phyloP scores from a whole-genome alignment of 1,139 yeast species.

The Candida labiduridarum region DNA sequence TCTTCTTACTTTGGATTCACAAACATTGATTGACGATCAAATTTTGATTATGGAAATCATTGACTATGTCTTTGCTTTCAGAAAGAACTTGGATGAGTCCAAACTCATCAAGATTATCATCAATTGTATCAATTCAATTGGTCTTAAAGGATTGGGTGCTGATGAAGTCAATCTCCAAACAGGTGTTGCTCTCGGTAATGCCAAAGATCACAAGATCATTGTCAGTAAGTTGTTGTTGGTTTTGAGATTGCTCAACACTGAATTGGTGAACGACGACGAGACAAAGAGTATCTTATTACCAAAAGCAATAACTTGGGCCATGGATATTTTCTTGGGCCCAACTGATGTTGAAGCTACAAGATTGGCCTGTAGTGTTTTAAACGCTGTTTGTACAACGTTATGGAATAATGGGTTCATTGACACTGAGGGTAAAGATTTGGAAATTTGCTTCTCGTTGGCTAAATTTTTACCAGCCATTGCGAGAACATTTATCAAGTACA shows the following conservation, averaged over 20 bases:
- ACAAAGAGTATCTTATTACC: conserved; percentile 50
- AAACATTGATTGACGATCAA: conserved; percentile 59
- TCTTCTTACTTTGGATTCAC: conserved; percentile 52
- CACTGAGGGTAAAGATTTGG: conserved; percentile 24
- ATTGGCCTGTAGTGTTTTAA: conserved; percentile 60
- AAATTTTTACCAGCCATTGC: conserved; percentile 57
- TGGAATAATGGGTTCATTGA: conserved; percentile 32
- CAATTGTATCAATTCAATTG: conserved; percentile 52
- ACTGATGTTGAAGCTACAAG: conserved; percentile 62
- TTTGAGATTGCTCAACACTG: conserved; percentile 56
- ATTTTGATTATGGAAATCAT: conserved; percentile 57
- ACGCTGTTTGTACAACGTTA: conserved; percentile 46
- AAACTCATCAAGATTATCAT: conserved; percentile 43
- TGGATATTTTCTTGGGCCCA: conserved; percentile 57
- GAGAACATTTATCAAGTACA: conserved; percentile 52
- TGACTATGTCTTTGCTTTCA: conserved; percentile 54
- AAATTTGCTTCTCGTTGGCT: conserved; percentile 47
- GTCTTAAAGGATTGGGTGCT: conserved; percentile 54
- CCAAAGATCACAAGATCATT: conserved; percentile 56
- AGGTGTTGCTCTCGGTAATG: conserved; percentile 23
- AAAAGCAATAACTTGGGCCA: conserved; percentile 61
- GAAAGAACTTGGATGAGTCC: conserved; percentile 37
- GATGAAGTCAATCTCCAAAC: conserved; percentile 33
- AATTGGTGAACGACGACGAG: conserved; percentile 38
- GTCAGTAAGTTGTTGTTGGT: conserved; percentile 61